Evolutionary conservation across 1,284 basidiomycete genomes (phyloP).

Genomic region (Rhodotorula mucilaginosa): DNA sequence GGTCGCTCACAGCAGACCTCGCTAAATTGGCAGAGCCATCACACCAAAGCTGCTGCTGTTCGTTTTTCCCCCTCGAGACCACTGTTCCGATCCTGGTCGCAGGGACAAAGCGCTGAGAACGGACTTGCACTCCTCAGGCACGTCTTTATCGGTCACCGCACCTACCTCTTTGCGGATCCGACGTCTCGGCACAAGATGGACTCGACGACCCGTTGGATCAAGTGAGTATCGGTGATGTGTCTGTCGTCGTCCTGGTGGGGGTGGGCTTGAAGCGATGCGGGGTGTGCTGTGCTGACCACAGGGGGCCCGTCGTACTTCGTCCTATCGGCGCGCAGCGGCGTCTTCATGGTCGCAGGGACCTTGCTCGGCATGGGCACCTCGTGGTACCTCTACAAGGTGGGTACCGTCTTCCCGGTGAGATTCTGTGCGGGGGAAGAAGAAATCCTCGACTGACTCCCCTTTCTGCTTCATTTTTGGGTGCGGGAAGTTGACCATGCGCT

Average conservation of each 20-base stretch:
- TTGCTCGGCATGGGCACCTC: conserved; percentile 60
- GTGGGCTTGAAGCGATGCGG: no score
- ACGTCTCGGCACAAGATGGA: conserved; percentile 72
- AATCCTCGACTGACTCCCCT: background rate
- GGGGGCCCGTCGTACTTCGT: no score
- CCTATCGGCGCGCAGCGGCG: conserved; percentile 35
- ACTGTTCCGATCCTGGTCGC: no score
- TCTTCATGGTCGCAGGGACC: conserved; percentile 61
- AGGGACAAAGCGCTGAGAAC: background rate
- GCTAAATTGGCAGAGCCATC: conserved; percentile 51
- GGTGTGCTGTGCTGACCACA: background rate
- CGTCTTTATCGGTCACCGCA: conserved; percentile 71
- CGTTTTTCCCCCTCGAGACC: background rate
- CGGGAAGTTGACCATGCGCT: conserved; percentile 26
- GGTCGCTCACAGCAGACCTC: background rate
- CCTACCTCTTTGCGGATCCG: conserved; percentile 71
- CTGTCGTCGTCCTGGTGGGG: no score
- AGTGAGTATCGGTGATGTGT: conserved; percentile 44
- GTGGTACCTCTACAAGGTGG: conserved; percentile 56
- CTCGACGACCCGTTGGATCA: conserved; percentile 64
- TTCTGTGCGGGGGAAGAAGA: background rate
- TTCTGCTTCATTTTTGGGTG: no score
- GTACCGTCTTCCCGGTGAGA: no score
- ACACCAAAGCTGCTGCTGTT: conserved; percentile 65
- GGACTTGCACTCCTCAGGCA: conserved; percentile 46